Conservation (phyloP, 352 stramenopile species). For the Pelagophyceae sp. region DNA sequence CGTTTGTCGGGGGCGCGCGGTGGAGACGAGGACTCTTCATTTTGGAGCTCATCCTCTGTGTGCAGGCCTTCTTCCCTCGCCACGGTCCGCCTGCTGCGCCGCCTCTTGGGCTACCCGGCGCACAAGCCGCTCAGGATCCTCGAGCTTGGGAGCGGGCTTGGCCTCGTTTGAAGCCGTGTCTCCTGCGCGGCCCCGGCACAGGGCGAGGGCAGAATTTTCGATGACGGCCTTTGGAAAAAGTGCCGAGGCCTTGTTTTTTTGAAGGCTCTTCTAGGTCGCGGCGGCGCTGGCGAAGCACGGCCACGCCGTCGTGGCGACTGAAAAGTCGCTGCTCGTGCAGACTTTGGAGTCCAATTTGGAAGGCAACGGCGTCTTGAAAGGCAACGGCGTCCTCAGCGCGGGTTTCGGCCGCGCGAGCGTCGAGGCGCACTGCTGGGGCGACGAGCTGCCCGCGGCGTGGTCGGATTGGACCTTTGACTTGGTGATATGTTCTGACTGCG, state of each 20-base stretch:
- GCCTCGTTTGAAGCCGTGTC: too few relatives aligned
- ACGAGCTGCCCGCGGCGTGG: background rate
- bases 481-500: background rate
- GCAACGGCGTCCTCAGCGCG: background rate
- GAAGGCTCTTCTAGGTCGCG: too few relatives aligned
- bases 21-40: background rate
- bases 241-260: too few relatives aligned
- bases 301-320: conserved; percentile 3
- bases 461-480: background rate
- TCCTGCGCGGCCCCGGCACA: too few relatives aligned
- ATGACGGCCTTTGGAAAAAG: too few relatives aligned
- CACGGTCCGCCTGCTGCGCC: background rate
- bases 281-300: background rate
- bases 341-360: too few relatives aligned
- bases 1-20: background rate
- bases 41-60: background rate
- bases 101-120: too few relatives aligned
- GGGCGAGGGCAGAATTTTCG: too few relatives aligned
- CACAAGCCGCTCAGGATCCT: background rate
- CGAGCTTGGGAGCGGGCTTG: background rate
- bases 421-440: background rate
- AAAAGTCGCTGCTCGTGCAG: too few relatives aligned
- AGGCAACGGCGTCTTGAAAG: too few relatives aligned
- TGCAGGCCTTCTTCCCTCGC: background rate
- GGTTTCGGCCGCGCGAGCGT: background rate